A percentile compares a stretch with the other conserved stretches of the same genome.
phyloP scores from a whole-genome alignment of 495 filamentous ascomycete genomes.

The Podospora didyma region DNA sequence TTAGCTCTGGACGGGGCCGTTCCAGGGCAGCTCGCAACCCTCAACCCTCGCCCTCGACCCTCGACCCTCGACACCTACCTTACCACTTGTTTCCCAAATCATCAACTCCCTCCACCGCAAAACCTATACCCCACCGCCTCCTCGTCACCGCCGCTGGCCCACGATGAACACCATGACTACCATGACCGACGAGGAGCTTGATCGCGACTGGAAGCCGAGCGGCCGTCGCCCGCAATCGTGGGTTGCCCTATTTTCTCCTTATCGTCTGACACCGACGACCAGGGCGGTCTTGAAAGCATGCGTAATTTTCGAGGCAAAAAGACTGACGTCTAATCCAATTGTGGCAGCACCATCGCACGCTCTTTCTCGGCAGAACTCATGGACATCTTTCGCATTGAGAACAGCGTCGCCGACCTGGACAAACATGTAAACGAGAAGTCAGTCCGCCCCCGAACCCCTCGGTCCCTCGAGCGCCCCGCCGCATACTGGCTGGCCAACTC shows the following conservation, averaged over 20 bases:
- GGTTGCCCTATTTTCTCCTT: no score
- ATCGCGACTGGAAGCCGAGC: conserved; percentile 74
- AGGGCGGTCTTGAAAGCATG: no score
- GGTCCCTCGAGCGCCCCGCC: background rate
- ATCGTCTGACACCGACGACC: no score
- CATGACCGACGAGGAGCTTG: conserved; percentile 58
- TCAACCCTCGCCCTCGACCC: conserved; percentile 30
- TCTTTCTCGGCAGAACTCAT: conserved; percentile 83
- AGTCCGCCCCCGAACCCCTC: conserved; percentile 26
- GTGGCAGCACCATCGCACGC: conserved; percentile 72
- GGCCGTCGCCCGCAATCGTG: conserved; percentile 76
- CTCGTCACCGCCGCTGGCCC: conserved; percentile 2
- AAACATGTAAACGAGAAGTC: conserved; percentile 83
- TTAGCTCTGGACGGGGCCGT: conserved; percentile 6
- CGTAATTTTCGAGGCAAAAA: background rate
- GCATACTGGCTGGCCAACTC: background rate
- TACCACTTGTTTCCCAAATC: conserved; percentile 1
- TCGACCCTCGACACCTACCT: no score
- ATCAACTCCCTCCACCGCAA: conserved; percentile 3
- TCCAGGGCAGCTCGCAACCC: conserved; percentile 27
- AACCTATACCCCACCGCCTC: conserved; percentile 1
- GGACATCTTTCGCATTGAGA: conserved; percentile 83
- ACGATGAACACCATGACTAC: conserved; percentile 36
- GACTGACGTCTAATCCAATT: conserved; percentile 10
- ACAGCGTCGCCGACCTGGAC: conserved; percentile 70